Evolutionary conservation across 306 rosid genomes (phyloP).

Genomic region (Acacia confusa): DNA sequence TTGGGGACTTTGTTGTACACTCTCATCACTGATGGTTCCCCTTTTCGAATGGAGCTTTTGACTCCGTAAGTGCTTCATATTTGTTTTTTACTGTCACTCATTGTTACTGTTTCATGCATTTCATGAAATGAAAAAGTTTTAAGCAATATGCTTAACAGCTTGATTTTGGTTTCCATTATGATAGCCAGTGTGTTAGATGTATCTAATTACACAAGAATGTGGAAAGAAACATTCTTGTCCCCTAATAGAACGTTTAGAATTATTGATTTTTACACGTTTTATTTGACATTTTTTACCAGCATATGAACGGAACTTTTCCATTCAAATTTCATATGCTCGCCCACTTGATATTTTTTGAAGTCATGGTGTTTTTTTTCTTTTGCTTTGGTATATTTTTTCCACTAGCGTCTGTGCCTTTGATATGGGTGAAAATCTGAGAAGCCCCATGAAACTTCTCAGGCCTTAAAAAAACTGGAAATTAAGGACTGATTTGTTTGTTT

Average conservation of each 20-base stretch:
- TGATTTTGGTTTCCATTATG: neutral
- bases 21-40: constrained; percentile 69
- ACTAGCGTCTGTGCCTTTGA: neutral
- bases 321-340: constrained; percentile 18
- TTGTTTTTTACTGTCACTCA: constrained; percentile 14
- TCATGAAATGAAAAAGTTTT: neutral
- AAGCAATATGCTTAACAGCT: neutral
- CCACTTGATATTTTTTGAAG: constrained; percentile 4
- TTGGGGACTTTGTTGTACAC: constrained; percentile 68
- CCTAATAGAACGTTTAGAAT: neutral
- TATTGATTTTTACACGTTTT: neutral
- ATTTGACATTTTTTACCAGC: neutral
- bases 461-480: neutral
- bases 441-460: neutral
- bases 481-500: neutral
- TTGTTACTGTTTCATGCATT: constrained; percentile 20
- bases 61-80: constrained; percentile 71
- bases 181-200: neutral
- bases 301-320: neutral
- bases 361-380: neutral
- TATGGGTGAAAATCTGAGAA: neutral
- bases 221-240: constrained; percentile 8
- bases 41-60: constrained; percentile 68
- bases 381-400: neutral
- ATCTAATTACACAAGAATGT: neutral